Evolutionary conservation across 257 asterid genomes (phyloP), one percentile per base, ranked within the genome.

Genomic region (Echium plantagineum): DNA sequence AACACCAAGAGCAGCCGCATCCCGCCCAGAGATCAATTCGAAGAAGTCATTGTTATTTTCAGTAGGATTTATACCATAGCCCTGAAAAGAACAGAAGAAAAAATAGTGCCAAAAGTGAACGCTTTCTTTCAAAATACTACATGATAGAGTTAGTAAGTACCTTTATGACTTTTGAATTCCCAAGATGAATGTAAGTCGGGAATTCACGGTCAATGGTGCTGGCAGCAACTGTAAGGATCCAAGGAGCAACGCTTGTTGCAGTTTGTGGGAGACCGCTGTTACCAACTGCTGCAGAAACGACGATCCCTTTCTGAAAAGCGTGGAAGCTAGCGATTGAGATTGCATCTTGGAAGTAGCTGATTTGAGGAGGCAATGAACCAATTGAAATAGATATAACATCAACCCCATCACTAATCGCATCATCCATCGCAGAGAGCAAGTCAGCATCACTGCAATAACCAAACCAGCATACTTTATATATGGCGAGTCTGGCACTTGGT

Each of bases 201-300:
- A 60, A 17, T 22, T 80, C 85, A 6, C 95, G 77, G 60, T 83
- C 83, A 1, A 86, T 22, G 0, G 94, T 81, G 15, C 93, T 83
- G 0, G 95, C 94, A 21, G 94, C 93, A 18, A 86, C 95, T 0
- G 89, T 86, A 60, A 82, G 62, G 1, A 86, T 81, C 93, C 95
- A 86, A 0, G 95, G 95, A 3, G 95, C 93, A 5, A 80, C 76
- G 64, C 82, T 84, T 4, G 80, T 73, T 69, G 51, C 77, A 71
- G 55, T 73, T 59, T 3, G 56, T 13, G 38, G 90, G 76, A 47
- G 51, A 7, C 52, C 24, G 55, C 26, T 15, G 5, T 85, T 85
- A 21, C 91, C 95, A 0, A 86, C 94, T 0, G 95, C 80, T 32
- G 86, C 81, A 1, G 83, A 77, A 13, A 84, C 88, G 7, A 78